Base-by-base conservation (phyloP, 169 alveolate genomes). In the Cryptosporidium meleagridis region DNA sequence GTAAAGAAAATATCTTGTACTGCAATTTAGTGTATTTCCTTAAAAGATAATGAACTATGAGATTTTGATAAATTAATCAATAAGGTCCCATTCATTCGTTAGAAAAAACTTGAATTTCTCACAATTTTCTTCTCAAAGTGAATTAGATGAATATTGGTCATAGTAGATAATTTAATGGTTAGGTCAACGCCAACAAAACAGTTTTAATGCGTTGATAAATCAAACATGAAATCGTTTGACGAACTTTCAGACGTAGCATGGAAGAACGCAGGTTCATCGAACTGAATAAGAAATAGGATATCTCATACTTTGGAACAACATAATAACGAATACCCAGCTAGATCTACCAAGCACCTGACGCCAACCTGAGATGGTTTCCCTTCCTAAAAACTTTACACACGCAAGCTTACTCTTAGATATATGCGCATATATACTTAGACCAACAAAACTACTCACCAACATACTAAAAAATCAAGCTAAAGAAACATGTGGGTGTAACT, bases 391-490 rank as follows among this genome's bases (percentile, higher is more conserved):
- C 3, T 14, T 0, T 55, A 21, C 37, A n/a, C 4, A 21, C 21
- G 8, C 55, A 12, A 14, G 21, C 14, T 14, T 48, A 48, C 48
- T 41, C 14, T 12, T 48, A 48, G 23, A 48, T 48, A 48, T 48
- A 48, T 14, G 55, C 21, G 18, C 55, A 48, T 16, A 45, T 45
- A 45, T 45, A 45, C 65, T n/a, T 55, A n/a, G 67, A n/a, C 67
- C 67, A 55, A 23, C 65, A 29, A 55, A 55, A 55, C 67, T 55
- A 55, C 35, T 26, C 67, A 55, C 35, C 67, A 55, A 21, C 67
- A 26, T 55, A 55, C 31, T 55, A 55, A n/a, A 55, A 55, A 55
- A 23, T 55, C 67, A 55, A 55, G 35, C 67, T 55, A 55, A 55
- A 55, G 65, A 55, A 55, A 55, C 37, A 12, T 55, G 67, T 55